Evolutionary conservation across 148 eudicot species (phyloP).

Genomic region (Cornus florida): DNA sequence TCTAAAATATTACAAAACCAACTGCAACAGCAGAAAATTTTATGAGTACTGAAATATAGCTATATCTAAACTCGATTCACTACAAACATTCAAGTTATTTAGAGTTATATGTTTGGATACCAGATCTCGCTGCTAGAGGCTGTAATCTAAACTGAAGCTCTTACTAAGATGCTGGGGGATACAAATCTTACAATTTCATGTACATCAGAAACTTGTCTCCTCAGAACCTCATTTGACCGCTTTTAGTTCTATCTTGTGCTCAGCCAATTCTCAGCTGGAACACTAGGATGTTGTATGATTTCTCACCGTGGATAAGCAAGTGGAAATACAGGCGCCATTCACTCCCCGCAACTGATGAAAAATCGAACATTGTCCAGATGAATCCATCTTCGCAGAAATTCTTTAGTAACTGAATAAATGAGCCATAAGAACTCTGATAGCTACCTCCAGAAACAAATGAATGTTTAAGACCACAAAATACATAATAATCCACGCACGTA

Average conservation of each 20-base stretch:
- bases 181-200: neutral
- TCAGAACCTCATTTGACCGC: neutral
- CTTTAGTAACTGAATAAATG: neutral
- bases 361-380: neutral
- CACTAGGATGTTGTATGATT: neutral
- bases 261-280: neutral
- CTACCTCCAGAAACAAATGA: constrained; percentile 16
- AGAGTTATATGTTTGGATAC: neutral
- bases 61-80: neutral
- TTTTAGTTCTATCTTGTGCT: neutral
- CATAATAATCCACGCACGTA: constrained; percentile 15
- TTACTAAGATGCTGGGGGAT: neutral
- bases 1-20: neutral
- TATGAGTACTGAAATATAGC: neutral
- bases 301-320: neutral
- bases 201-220: neutral
- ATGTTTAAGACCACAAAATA: neutral
- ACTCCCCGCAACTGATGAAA: neutral
- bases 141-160: neutral
- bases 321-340: neutral
- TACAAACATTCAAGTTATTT: neutral
- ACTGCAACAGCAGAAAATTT: neutral
- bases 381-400: neutral
- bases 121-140: neutral
- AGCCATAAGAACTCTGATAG: neutral